Base-by-base conservation (phyloP, 192 early-diverging fungal species). In the Gaertneriomyces sp. region DNA sequence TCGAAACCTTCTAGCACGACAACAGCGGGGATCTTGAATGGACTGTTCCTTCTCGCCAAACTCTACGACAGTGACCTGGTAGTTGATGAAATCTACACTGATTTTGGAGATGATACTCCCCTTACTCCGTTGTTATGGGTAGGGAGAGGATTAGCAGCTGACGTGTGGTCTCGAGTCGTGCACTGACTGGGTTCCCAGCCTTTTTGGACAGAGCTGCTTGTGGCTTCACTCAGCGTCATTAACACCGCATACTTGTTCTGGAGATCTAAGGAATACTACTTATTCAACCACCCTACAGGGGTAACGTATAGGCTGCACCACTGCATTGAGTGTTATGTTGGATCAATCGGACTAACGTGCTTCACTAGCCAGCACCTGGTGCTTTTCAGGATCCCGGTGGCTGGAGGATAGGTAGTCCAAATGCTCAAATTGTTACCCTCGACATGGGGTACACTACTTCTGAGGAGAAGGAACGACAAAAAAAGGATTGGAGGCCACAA, bases 191-290 rank as follows among this genome's bases (percentile, higher is more conserved):
- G 49, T 38, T 25, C 0, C n/a, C 49, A 63, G 61, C 17, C 52
- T 53, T 44, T 4, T 0, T 14, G 9, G 16, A 38, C 47, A 7
- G 66, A 68, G 41, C 14, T 41, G 10, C 5, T 17, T 16, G 8
- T 63, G 12, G 20, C 56, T 5, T 16, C 55, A 5, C 3, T 70
- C 2, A 63, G 61, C 54, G 25, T 42, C 14, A 7, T 54, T 7
- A 71, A 71, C 63, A 65, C 70, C 11, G 42, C 65, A 5, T 60
- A 60, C 17, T 43, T 64, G 62, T 71, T 71, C 45, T 58, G 12
- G 5, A 45, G 62, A 19, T 60, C 47, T 20, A 63, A 58, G 50
- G 60, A 11, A n/a, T 58, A 60, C 57, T 40, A 53, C 3, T 45
- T 65, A 16, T 71, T 71, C 62, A 42, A 20, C 0, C 62, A 59